Percentiles rank a stretch among this genome's conserved stretches.
These are phyloP conservation scores for Ampelomyces quisqualis DNA, from an alignment of 2,329 filamentous ascomycete genomes.

Conservation along the genomic window DNA sequence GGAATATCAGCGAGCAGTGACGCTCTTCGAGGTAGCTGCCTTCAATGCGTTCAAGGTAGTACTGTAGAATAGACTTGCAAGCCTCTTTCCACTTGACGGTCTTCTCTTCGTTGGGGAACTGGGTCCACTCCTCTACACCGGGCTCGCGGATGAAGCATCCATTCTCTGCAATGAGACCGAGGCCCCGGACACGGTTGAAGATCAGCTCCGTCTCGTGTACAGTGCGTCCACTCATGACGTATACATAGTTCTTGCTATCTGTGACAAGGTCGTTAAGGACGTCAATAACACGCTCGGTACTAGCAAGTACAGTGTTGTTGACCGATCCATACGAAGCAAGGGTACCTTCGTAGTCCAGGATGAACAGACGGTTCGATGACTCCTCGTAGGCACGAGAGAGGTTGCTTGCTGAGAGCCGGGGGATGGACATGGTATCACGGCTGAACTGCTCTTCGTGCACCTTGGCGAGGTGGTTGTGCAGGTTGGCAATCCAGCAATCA, in stretches of 20 bases:
- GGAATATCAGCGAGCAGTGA: conserved; percentile 89
- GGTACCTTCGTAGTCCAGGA: conserved; percentile 93
- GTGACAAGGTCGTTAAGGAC: conserved; percentile 77
- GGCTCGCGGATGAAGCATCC: conserved; percentile 83
- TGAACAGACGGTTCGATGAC: conserved; percentile 72
- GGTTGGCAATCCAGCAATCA: conserved; percentile 78
- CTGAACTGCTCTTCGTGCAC: conserved; percentile 82
- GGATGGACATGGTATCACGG: conserved; percentile 82
- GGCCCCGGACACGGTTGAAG: conserved; percentile 77
- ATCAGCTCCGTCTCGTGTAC: conserved; percentile 85
- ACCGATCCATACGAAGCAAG: conserved; percentile 84
- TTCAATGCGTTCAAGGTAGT: conserved; percentile 87
- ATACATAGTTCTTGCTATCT: conserved; percentile 81
- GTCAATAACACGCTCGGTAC: conserved; percentile 80
- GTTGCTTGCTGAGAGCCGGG: conserved; percentile 70
- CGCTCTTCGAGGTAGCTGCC: conserved; percentile 86
- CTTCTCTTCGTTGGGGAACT: conserved; percentile 70
- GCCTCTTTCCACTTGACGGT: conserved; percentile 79
- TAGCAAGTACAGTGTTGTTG: conserved; percentile 80
- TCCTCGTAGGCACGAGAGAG: conserved; percentile 66
- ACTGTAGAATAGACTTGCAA: conserved; percentile 78
- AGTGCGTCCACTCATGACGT: conserved; percentile 87
- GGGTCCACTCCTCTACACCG: conserved; percentile 67
- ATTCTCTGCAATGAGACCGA: conserved; percentile 92
- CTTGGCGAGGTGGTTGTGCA: conserved; percentile 68